Conservation (phyloP, 192 early-diverging fungal species). For the Backusella macrospora region DNA sequence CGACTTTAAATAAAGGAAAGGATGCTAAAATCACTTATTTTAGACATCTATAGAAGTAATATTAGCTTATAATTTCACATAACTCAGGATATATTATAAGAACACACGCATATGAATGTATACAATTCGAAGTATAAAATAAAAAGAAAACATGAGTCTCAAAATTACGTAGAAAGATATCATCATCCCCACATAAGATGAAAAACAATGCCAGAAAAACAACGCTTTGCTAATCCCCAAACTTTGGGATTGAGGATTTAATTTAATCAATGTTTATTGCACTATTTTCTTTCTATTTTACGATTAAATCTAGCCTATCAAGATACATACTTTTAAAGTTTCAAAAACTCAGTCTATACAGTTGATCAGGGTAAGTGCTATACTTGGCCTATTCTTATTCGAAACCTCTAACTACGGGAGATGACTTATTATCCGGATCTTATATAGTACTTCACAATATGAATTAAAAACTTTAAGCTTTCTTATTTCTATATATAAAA, state of each 20-base stretch:
- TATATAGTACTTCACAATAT: no score
- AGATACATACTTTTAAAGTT: neutral
- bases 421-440: no score
- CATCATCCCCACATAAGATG: neutral
- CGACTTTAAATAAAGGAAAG: no score
- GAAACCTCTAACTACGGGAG: no score
- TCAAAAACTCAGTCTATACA: conserved; percentile 1
- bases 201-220: neutral
- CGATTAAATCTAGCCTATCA: neutral
- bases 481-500: no score
- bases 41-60: no score
- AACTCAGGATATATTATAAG: neutral
- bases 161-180: neutral
- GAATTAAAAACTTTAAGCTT: no score
- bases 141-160: neutral
- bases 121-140: neutral
- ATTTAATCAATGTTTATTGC: neutral
- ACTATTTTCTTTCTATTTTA: neutral
- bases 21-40: no score
- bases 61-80: no score
- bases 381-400: no score
- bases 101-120: neutral
- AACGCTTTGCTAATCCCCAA: neutral
- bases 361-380: neutral
- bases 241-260: neutral